Conservation (phyloP, 2,329 filamentous ascomycete genomes). For the Fusarium sp. region DNA sequence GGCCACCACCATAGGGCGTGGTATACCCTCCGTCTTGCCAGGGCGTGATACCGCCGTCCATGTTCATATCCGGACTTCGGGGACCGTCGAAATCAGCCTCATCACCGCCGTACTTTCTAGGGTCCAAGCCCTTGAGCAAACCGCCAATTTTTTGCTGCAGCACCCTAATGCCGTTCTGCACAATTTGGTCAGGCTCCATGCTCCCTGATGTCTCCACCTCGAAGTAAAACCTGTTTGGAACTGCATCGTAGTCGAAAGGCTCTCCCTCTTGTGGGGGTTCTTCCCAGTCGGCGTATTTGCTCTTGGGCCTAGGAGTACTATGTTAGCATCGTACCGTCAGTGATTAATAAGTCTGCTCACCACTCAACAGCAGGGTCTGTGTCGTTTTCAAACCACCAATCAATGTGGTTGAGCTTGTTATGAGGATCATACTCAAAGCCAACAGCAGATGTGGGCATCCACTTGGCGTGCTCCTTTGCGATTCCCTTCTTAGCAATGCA, state of each 20-base stretch:
- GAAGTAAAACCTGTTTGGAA: constrained; percentile 88
- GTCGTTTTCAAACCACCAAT: constrained; percentile 89
- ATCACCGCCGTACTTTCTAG: constrained; percentile 64
- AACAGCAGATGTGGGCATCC: constrained; percentile 91
- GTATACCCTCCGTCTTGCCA: constrained; percentile 76
- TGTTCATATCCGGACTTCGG: constrained; percentile 73
- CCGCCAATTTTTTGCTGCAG: constrained; percentile 91
- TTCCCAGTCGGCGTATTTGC: constrained; percentile 83
- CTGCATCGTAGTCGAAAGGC: constrained; percentile 90
- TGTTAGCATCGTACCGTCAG: constrained; percentile 9
- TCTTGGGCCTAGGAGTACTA: constrained; percentile 74
- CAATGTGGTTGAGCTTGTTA: constrained; percentile 92
- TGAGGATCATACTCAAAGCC: constrained; percentile 98
- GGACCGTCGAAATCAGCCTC: constrained; percentile 73
- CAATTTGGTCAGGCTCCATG: constrained; percentile 89
- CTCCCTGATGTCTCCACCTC: constrained; percentile 92
- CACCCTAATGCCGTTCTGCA: constrained; percentile 88
- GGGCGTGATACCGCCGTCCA: constrained; percentile 68
- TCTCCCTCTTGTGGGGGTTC: constrained; percentile 85
- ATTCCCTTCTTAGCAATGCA: constrained; percentile 99
- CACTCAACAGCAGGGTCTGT: constrained; percentile 85
- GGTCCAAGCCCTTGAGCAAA: constrained; percentile 73
- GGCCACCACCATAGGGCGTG: constrained; percentile 74
- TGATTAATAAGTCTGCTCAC: constrained; percentile 63
- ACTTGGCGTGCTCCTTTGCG: constrained; percentile 98